Evolutionary conservation across 345 rosid species (phyloP), one percentile per base, ranked within the genome.

Genomic region (Populus ilicifolia): DNA sequence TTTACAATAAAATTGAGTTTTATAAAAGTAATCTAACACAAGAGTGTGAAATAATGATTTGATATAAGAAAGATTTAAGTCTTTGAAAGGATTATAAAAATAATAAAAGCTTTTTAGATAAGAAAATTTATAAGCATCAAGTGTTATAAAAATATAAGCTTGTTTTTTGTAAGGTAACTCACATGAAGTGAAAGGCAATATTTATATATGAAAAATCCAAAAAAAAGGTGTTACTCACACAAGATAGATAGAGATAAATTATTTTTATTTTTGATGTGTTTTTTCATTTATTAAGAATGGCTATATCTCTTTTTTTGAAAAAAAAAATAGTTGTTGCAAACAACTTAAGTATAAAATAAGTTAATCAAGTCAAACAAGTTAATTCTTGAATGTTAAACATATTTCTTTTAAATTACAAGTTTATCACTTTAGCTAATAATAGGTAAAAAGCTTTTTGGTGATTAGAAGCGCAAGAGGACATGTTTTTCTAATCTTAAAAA

Each of bases 121-220:
- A 20, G 1, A 17, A 2, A 18, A 52, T 6, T 5, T 17, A 0
- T n/a, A 50, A 6, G 0, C 2, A 6, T 52, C 1, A 18, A 20
- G 3, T 52, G 21, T 0, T 16, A 0, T 18, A 18, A 52, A 50
- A 21, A 17, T 52, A 6, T 30, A 30, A 20, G 33, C 33, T 30
- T 5, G 9, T 21, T 20, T 6, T 20, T 52, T 52, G 44, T 41
- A 11, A 41, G 44, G 2, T 41, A 41, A 41, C 10, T 41, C 10
- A 18, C 10, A 6, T 52, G 9, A 52, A 52, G 3, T 52, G 2
- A 52, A 52, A 0, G 2, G 9, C 6, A n/a, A 0, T 52, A 18
- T 52, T 52, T 52, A 20, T 52, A 52, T 2, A 3, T 20, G 23
- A 20, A 52, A 52, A 52, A 0, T 0, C 9, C 9, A 0, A 33